Percentiles rank a stretch among this genome's conserved stretches.
Conservation (phyloP, 352 stramenopile species). For the Vaucheria bursata region DNA sequence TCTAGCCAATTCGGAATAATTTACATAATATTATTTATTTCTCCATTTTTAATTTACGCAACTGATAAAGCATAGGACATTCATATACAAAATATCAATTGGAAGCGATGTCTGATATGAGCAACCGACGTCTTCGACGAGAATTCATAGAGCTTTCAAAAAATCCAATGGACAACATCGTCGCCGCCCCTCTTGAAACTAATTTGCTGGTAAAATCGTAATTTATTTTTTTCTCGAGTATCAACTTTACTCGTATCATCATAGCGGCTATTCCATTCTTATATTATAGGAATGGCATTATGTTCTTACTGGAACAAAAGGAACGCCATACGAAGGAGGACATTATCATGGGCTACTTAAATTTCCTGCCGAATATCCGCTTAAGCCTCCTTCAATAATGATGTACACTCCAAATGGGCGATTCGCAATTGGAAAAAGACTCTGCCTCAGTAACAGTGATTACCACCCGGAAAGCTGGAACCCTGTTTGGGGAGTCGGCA, state of each 20-base stretch:
- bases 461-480: slow-evolving; percentile 89
- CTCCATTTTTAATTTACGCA: no score
- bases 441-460: slow-evolving; percentile 70
- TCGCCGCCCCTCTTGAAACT: slow-evolving; percentile 36
- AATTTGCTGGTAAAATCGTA: slow-evolving; percentile 80
- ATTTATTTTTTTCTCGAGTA: not conserved
- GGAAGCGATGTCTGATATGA: slow-evolving; percentile 18
- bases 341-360: slow-evolving; percentile 78
- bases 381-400: slow-evolving; percentile 77
- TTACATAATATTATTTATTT: no score
- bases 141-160: slow-evolving; percentile 41
- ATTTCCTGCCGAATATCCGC: slow-evolving; percentile 73
- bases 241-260: not conserved
- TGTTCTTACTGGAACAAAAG: slow-evolving; percentile 60
- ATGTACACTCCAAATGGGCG: slow-evolving; percentile 80
- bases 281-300: slow-evolving; percentile 74
- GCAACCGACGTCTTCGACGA: slow-evolving; percentile 25
- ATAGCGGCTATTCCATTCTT: not conserved
- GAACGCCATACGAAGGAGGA: slow-evolving; percentile 65
- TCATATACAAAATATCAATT: no score
- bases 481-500: slow-evolving; percentile 82
- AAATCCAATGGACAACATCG: slow-evolving; percentile 47
- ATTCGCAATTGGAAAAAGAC: slow-evolving; percentile 70
- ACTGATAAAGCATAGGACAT: no score
- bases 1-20: no score